Base-by-base conservation (phyloP, 495 filamentous ascomycete genomes). In the Aspergillus bertholletiae region DNA sequence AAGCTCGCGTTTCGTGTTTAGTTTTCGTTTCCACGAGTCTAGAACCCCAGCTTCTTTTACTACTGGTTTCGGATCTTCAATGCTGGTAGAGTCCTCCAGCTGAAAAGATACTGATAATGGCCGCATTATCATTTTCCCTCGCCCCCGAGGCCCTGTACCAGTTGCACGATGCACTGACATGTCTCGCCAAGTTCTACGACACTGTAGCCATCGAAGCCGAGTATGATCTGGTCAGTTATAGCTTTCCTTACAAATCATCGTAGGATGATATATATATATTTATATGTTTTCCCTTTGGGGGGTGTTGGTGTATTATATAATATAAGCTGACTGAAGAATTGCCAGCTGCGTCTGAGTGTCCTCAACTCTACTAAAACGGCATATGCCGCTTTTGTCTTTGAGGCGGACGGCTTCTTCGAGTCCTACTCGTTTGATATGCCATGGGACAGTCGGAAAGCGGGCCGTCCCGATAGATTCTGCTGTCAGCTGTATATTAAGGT, bases 281-380 rank as follows among this genome's bases (percentile, higher is more conserved):
- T n/a, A n/a, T n/a, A n/a, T n/a, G n/a, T n/a, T n/a, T n/a, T n/a
- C n/a, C n/a, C n/a, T n/a, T n/a, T n/a, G n/a, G n/a, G n/a, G n/a
- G n/a, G n/a, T n/a, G n/a, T n/a, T n/a, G n/a, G n/a, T n/a, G n/a
- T n/a, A n/a, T n/a, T n/a, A n/a, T n/a, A n/a, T n/a, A 43, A 23
- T 21, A n/a, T 45, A 13, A 18, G 26, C 44, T 13, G 35, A 39
- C 55, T 67, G 20, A 58, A 26, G 27, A 12, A 7, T 11, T 8
- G 37, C 26, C 21, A 96, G 88, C 83, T 97, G 43, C 80, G 86
- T 18, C 66, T 98, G 46, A 92, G 89, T 30, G 85, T 89, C 2
- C 75, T 98, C 35, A 98, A 97, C 71, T 81, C 85, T n/a, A 90
- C 92, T 15, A 96, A 95, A 65, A 95, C 94, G 20, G 91, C 91